These are phyloP conservation scores for Podospora bellae-mahoneyi DNA, from an alignment of 495 filamentous ascomycete species.

Conservation along the genomic window DNA sequence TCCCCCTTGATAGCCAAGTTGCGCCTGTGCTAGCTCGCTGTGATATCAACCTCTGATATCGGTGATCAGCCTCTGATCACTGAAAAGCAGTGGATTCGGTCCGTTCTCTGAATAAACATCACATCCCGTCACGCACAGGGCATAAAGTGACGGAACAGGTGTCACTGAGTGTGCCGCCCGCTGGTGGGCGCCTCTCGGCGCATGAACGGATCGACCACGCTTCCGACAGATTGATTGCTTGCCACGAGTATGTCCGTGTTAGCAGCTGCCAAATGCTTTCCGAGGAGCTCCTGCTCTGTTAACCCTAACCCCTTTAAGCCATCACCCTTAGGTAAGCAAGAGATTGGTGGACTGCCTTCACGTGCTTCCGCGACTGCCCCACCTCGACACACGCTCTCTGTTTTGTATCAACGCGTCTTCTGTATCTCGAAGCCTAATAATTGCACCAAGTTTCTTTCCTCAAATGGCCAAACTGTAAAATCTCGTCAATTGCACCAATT, in stretches of 20 bases:
- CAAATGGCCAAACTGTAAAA: not conserved
- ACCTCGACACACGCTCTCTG: not conserved
- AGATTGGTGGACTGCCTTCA: not conserved
- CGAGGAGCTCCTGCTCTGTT: not conserved
- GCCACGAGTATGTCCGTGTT: not conserved
- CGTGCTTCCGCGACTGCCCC: not conserved
- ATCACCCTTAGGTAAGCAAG: not conserved
- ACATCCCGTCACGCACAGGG: conserved; percentile 8
- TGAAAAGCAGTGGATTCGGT: conserved; percentile 3
- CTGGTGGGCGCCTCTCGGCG: not conserved
- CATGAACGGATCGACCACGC: conserved; percentile 5
- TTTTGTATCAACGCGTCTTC: not conserved
- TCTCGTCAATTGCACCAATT: not conserved
- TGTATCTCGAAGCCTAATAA: not conserved
- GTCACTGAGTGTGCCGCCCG: not conserved
- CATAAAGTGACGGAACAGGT: not conserved
- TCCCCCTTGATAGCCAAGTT: not conserved
- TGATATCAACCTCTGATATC: not conserved
- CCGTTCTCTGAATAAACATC: conserved; percentile 10
- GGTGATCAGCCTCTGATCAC: not conserved
- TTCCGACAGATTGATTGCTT: not conserved
- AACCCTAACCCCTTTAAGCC: too few relatives aligned
- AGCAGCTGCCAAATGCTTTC: too few relatives aligned
- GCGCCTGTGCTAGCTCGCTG: not conserved
- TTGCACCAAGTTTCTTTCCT: conserved; percentile 1